Evolutionary conservation across 2,329 filamentous ascomycete species (phyloP).

Genomic region (Geoglossum cookeanum): DNA sequence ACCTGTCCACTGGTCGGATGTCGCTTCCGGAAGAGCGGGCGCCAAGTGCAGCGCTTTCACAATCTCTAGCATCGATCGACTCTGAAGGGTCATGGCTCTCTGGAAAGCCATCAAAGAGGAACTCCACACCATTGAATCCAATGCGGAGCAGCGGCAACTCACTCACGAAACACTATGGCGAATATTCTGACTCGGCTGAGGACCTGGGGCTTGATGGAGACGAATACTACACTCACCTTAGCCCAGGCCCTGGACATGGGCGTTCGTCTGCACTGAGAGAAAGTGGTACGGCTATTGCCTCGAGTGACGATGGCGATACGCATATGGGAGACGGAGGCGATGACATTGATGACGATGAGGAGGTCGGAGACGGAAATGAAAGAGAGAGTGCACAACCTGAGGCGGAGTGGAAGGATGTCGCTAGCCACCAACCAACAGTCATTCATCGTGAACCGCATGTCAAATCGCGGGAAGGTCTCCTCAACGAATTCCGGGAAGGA

Average conservation of each 20-base stretch:
- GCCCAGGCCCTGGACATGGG: constrained; percentile 15
- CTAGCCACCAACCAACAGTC: constrained; percentile 41
- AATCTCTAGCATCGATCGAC: constrained; percentile 83
- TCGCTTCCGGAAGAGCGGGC: constrained; percentile 2
- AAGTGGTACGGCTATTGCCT: constrained; percentile 27
- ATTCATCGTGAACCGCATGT: constrained; percentile 38
- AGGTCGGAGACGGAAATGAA: constrained; percentile 12
- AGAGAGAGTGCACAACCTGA: constrained; percentile 7
- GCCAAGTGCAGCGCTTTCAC: constrained; percentile 32
- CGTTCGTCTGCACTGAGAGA: constrained; percentile 17
- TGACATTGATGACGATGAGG: constrained; percentile 2
- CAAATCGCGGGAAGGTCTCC: constrained; percentile 41
- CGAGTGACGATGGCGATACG: constrained; percentile 14
- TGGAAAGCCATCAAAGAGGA: constrained; percentile 39
- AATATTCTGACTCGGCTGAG: constrained; percentile 42
- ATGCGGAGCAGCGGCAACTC: constrained; percentile 29
- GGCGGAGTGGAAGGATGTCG: constrained; percentile 30
- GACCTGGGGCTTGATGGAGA: constrained; percentile 48
- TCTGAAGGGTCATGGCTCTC: constrained; percentile 94
- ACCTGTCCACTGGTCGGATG: background rate
- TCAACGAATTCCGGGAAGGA: constrained; percentile 28
- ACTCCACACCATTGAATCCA: constrained; percentile 25
- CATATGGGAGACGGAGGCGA: constrained; percentile 36
- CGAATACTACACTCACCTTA: constrained; percentile 48
- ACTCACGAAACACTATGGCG: constrained; percentile 26